Evolutionary conservation across 2,329 filamentous ascomycete species (phyloP).

Genomic region (Domatiomyces globalis): DNA sequence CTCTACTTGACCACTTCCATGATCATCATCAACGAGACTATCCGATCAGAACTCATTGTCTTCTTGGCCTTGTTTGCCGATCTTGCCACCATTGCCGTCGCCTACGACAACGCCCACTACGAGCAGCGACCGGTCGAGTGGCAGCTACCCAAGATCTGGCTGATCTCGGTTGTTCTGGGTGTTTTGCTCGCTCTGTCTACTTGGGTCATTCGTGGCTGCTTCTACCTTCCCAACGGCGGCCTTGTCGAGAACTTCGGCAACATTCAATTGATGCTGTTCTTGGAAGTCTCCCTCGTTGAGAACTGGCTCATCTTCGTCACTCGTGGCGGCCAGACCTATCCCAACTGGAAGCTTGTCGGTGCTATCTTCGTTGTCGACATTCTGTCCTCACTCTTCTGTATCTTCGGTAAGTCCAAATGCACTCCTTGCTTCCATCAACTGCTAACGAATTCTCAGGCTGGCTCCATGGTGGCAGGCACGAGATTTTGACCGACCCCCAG

Average conservation of each 20-base stretch:
- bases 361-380: slow-evolving; percentile 60
- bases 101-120: slow-evolving; percentile 66
- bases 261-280: slow-evolving; percentile 69
- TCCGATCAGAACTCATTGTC: slow-evolving; percentile 58
- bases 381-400: slow-evolving; percentile 56
- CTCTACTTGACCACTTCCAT: slow-evolving; percentile 65
- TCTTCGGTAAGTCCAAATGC: slow-evolving; percentile 38
- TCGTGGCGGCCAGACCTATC: slow-evolving; percentile 62
- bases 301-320: slow-evolving; percentile 98
- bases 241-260: slow-evolving; percentile 61
- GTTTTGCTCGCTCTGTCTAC: slow-evolving; percentile 53
- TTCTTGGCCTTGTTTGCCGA: slow-evolving; percentile 69
- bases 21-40: slow-evolving; percentile 67
- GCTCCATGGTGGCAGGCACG: slow-evolving; percentile 42
- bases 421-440: neutral
- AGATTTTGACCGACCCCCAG: slow-evolving; percentile 22
- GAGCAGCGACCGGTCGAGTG: slow-evolving; percentile 63
- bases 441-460: slow-evolving; percentile 32
- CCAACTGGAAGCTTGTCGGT: slow-evolving; percentile 57
- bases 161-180: slow-evolving; percentile 57
- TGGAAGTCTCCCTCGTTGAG: slow-evolving; percentile 81
- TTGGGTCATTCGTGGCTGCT: slow-evolving; percentile 57
- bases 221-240: slow-evolving; percentile 57
- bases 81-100: slow-evolving; percentile 63
- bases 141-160: slow-evolving; percentile 71